Conservation (phyloP, 2,329 filamentous ascomycete genomes). For the Fusarium acutatum region DNA sequence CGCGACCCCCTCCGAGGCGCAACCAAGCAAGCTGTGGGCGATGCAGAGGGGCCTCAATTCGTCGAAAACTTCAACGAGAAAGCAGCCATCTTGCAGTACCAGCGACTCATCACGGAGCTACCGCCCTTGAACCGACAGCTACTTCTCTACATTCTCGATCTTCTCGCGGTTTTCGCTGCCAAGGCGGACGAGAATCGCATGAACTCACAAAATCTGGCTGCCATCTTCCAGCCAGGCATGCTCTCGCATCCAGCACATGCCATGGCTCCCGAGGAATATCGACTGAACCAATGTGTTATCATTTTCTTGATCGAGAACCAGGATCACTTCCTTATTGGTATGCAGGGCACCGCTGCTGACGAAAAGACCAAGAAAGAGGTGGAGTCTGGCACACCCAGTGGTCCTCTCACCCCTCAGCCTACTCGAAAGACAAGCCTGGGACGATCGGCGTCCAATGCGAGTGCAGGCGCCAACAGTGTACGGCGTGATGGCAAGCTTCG, state of each 20-base stretch:
- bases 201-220: constrained; percentile 92
- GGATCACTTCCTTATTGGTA: constrained; percentile 97
- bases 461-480: constrained; percentile 86
- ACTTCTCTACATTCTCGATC: constrained; percentile 92
- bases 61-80: constrained; percentile 70
- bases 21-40: constrained; percentile 77
- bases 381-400: constrained; percentile 71
- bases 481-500: constrained; percentile 81
- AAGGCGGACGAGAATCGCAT: constrained; percentile 98
- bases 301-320: constrained; percentile 99
- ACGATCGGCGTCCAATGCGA: constrained; percentile 85
- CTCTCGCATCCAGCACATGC: constrained; percentile 93
- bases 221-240: constrained; percentile 97
- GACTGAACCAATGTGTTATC: constrained; percentile 93
- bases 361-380: constrained; percentile 74
- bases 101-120: constrained; percentile 89
- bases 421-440: constrained; percentile 59
- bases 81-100: constrained; percentile 82
- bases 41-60: constrained; percentile 74
- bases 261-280: constrained; percentile 94
- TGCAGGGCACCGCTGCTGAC: constrained; percentile 98
- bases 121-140: constrained; percentile 93
- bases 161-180: constrained; percentile 95
- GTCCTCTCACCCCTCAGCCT: constrained; percentile 56
- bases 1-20: constrained; percentile 79